Evolutionary conservation across 805 yeast genomes (phyloP).

Genomic region (Huiozyma naganishii): DNA sequence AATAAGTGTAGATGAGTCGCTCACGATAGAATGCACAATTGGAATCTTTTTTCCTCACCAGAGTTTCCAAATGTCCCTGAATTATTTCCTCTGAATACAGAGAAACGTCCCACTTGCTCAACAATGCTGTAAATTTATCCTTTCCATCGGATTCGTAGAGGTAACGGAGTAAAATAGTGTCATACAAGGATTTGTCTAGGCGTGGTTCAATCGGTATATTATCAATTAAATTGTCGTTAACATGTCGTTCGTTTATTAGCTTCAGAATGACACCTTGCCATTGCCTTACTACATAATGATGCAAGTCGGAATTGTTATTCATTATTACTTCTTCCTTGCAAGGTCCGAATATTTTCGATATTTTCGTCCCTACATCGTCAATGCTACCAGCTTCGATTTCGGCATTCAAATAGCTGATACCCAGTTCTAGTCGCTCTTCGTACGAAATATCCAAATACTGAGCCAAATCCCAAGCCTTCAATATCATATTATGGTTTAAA

Average conservation of each 20-base stretch:
- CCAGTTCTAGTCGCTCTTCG: conserved; percentile 43
- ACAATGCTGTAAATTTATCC: conserved; percentile 18
- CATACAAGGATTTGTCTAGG: conserved; percentile 34
- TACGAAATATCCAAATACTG: conserved; percentile 45
- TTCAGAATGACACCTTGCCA: conserved; percentile 60
- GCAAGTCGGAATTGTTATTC: not conserved
- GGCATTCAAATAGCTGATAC: conserved; percentile 39
- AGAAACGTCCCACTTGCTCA: conserved; percentile 47
- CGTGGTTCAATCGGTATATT: conserved; percentile 43
- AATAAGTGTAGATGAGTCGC: conserved; percentile 42
- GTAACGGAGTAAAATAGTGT: conserved; percentile 38
- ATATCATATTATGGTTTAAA: conserved; percentile 38
- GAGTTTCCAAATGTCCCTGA: conserved; percentile 36
- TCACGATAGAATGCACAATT: conserved; percentile 28
- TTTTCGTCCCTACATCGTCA: conserved; percentile 42
- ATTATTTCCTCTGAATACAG: conserved; percentile 40
- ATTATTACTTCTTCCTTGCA: conserved; percentile 24
- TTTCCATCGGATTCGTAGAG: conserved; percentile 33
- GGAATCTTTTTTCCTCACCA: conserved; percentile 25
- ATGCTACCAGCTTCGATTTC: conserved; percentile 38
- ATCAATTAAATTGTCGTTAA: conserved; percentile 34
- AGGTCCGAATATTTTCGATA: conserved; percentile 22
- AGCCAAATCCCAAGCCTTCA: conserved; percentile 74
- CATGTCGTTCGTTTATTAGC: conserved; percentile 39
- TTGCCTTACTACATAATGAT: conserved; percentile 21